These are phyloP conservation scores for Solanum okadae DNA, from an alignment of 257 asterid species.

Conservation along the genomic window DNA sequence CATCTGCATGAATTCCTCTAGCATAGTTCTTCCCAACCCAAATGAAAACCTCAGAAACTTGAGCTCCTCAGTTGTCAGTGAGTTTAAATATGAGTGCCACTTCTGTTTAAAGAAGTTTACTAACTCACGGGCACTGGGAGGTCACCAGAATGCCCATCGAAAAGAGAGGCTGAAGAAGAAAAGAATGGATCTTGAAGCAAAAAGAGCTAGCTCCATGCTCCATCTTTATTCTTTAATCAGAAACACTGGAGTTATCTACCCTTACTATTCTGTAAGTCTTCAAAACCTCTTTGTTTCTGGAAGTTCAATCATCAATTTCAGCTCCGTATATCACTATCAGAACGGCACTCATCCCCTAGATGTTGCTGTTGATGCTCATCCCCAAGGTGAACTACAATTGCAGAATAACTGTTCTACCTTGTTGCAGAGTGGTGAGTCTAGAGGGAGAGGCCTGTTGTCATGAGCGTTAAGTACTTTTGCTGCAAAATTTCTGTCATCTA, in stretches of 20 bases:
- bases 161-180: slow-evolving; percentile 10
- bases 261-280: background rate
- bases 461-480: background rate
- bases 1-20: background rate
- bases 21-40: background rate
- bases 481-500: background rate
- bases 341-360: background rate
- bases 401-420: background rate
- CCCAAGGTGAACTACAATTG: background rate
- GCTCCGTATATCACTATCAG: background rate
- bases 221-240: background rate
- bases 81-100: background rate
- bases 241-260: background rate
- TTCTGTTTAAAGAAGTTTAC: background rate
- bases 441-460: background rate
- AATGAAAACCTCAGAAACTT: background rate
- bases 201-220: background rate
- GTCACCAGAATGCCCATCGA: slow-evolving; percentile 5
- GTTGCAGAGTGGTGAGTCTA: background rate
- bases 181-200: slow-evolving; percentile 1
- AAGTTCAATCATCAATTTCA: background rate
- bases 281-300: background rate
- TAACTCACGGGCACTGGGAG: background rate
- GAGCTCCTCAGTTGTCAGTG: background rate
- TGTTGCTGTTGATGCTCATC: background rate